Conservation (phyloP, 2,329 filamentous ascomycete species). For the Escovopsis sp. region DNA sequence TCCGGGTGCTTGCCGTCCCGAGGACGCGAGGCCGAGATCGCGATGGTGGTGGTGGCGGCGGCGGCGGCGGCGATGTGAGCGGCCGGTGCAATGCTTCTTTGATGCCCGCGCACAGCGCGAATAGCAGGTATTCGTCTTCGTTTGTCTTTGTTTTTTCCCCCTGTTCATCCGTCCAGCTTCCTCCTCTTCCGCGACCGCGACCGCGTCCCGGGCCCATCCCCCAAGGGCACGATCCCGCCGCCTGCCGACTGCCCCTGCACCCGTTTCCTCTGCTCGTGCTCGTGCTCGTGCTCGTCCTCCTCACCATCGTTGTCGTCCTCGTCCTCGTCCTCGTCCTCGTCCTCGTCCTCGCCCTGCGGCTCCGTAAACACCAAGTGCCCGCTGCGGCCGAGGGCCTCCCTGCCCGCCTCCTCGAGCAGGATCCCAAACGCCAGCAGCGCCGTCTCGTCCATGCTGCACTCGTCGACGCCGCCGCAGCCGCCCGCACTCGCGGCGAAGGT, state of each 20-base stretch:
- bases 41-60: no score
- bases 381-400: constrained; percentile 43
- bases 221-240: no score
- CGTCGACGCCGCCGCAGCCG: constrained; percentile 17
- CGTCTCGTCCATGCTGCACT: constrained; percentile 61
- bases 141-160: not conserved
- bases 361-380: constrained; percentile 59
- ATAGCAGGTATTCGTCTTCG: not conserved
- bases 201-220: no score
- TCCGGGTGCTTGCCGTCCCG: no score
- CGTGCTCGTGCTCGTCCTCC: not conserved
- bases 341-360: constrained; percentile 15
- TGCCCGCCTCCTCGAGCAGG: constrained; percentile 55
- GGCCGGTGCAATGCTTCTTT: no score
- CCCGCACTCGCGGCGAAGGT: not conserved
- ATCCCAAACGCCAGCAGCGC: constrained; percentile 63
- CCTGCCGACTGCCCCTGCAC: not conserved
- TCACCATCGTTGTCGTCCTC: constrained; percentile 1
- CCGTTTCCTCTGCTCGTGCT: not conserved
- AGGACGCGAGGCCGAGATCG: no score
- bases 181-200: not conserved
- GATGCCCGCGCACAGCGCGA: no score
- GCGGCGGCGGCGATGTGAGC: no score
- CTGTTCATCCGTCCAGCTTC: not conserved
- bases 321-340: not conserved